These are phyloP conservation scores for Fremontodendron californicum DNA, from an alignment of 345 rosid species.

Conservation along the genomic window DNA sequence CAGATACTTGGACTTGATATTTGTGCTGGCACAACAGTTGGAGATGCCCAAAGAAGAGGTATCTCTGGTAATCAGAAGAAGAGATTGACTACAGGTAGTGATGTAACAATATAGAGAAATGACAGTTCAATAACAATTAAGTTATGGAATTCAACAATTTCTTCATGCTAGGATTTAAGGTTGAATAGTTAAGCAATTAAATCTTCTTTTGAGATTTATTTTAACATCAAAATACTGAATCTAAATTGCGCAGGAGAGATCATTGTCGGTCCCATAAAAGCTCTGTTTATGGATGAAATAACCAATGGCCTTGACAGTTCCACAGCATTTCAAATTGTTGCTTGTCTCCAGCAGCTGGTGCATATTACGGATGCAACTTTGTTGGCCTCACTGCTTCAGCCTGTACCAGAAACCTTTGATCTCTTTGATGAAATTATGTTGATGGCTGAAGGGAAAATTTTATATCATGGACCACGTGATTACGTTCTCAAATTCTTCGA, in stretches of 20 bases:
- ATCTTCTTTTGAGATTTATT: background rate
- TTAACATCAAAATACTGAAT: background rate
- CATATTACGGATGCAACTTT: constrained; percentile 53
- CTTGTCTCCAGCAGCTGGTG: constrained; percentile 55
- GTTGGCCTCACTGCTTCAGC: constrained; percentile 64
- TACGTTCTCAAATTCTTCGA: constrained; percentile 38
- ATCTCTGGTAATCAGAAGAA: constrained; percentile 54
- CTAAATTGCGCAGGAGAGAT: constrained; percentile 51
- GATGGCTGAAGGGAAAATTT: constrained; percentile 57
- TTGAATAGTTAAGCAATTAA: background rate
- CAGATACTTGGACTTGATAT: constrained; percentile 49
- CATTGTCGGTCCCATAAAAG: constrained; percentile 60
- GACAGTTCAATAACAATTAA: background rate
- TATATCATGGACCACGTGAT: constrained; percentile 55
- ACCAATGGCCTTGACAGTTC: constrained; percentile 69
- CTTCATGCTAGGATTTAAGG: background rate
- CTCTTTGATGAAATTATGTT: constrained; percentile 61
- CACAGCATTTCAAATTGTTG: constrained; percentile 53
- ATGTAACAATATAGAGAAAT: too few relatives aligned
- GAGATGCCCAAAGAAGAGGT: constrained; percentile 44
- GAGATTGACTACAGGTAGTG: constrained; percentile 43
- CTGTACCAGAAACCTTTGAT: constrained; percentile 57
- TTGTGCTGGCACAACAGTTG: constrained; percentile 46
- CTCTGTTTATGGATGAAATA: constrained; percentile 71
- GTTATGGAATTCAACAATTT: too few relatives aligned